Percentiles rank a stretch among this genome's conserved stretches.
Conservation (phyloP, 805 yeast genomes). For the Saccharomycopsis amapae region DNA sequence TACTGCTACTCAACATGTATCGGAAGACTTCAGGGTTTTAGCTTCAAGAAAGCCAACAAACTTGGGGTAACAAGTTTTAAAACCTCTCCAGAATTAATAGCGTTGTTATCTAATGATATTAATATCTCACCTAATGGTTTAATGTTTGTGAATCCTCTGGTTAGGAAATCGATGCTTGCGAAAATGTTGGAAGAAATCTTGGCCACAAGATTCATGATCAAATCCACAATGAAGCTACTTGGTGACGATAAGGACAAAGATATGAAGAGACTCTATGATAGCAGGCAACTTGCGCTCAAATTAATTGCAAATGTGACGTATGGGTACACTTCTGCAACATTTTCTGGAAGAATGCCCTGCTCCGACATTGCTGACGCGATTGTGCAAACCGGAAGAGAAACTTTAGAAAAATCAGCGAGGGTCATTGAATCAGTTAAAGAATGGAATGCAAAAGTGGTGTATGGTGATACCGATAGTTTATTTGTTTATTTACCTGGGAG, state of each 20-base stretch:
- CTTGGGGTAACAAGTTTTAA: conserved; percentile 35
- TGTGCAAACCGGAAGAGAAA: conserved; percentile 86
- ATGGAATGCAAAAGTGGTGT: conserved; percentile 90
- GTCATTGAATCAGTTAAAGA: conserved; percentile 49
- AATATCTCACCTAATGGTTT: conserved; percentile 82
- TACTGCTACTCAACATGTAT: conserved; percentile 72
- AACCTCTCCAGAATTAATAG: conserved; percentile 51
- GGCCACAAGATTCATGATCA: conserved; percentile 72
- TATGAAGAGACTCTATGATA: conserved; percentile 41
- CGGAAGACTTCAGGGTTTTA: conserved; percentile 52
- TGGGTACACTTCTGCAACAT: conserved; percentile 92
- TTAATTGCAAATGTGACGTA: conserved; percentile 92
- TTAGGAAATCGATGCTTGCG: conserved; percentile 68
- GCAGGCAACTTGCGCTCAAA: conserved; percentile 81
- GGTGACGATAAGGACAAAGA: conserved; percentile 29
- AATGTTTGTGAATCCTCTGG: conserved; percentile 58
- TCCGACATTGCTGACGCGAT: conserved; percentile 93
- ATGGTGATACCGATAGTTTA: conserved; percentile 94
- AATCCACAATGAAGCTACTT: conserved; percentile 57
- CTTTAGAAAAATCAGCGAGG: conserved; percentile 61
- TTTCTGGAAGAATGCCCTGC: conserved; percentile 96
- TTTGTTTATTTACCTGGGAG: conserved; percentile 88
- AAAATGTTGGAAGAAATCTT: conserved; percentile 80
- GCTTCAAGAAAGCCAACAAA: conserved; percentile 31
- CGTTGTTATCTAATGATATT: conserved; percentile 40